Conservation (phyloP, 768 basidiomycete species). For the Calocybe indica region DNA sequence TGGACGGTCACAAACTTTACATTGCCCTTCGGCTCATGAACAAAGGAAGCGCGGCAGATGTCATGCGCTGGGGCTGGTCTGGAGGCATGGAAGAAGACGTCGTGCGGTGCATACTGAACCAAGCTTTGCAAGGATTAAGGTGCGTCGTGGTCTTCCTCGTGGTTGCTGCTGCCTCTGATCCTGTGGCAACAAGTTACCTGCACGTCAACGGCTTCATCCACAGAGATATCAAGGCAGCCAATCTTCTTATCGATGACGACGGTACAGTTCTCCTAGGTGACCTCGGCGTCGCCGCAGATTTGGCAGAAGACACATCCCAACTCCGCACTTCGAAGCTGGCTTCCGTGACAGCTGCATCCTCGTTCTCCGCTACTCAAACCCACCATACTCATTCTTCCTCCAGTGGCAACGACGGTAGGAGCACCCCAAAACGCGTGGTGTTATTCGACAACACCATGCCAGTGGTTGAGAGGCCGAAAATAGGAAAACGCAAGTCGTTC, state of each 20-base stretch:
- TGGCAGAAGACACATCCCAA: slow-evolving; percentile 57
- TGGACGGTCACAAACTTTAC: slow-evolving; percentile 74
- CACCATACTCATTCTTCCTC: slow-evolving; percentile 11
- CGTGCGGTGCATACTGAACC: slow-evolving; percentile 75
- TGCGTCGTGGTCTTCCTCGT: slow-evolving; percentile 25
- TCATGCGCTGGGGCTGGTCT: slow-evolving; percentile 79
- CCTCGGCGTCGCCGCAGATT: slow-evolving; percentile 85
- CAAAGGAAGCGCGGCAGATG: slow-evolving; percentile 79
- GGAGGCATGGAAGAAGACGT: slow-evolving; percentile 93
- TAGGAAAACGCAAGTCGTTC: slow-evolving; percentile 85
- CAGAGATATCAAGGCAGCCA: slow-evolving; percentile 91
- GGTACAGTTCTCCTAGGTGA: slow-evolving; percentile 90
- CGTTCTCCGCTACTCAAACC: slow-evolving; percentile 23
- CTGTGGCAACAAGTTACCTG: slow-evolving; percentile 53
- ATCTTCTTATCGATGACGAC: slow-evolving; percentile 86
- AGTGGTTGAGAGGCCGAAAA: slow-evolving; percentile 28
- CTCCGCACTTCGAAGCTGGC: slow-evolving; percentile 11
- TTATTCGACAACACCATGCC: slow-evolving; percentile 27
- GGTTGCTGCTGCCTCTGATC: slow-evolving; percentile 1
- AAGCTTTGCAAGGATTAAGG: slow-evolving; percentile 87
- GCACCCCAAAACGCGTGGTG: slow-evolving; percentile 22
- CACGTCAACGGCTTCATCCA: slow-evolving; percentile 90
- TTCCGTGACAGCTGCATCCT: slow-evolving; percentile 21
- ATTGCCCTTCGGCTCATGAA: slow-evolving; percentile 91
- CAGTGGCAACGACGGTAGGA: slow-evolving; percentile 3